Conservation (phyloP, 2,329 filamentous ascomycete species). For the Anthostomella pinea region DNA sequence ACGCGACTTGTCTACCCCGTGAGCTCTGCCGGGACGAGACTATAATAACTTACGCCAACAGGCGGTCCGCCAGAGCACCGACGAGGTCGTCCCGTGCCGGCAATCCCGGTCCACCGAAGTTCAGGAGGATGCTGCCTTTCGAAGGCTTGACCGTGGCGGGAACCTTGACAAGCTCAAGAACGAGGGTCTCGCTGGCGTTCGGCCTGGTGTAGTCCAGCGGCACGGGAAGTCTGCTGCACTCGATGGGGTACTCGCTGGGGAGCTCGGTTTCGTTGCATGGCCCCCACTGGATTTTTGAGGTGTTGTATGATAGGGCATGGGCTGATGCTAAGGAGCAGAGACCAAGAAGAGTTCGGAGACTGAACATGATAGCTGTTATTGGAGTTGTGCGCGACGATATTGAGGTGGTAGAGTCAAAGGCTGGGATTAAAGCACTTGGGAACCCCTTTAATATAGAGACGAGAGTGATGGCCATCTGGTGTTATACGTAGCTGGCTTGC, state of each 20-base stretch:
- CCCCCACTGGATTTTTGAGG: conserved; percentile 25
- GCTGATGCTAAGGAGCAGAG: too few species aligned
- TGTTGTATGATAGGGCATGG: too few species aligned
- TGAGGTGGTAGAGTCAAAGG: too few species aligned
- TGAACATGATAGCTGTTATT: too few species aligned
- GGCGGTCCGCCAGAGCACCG: conserved; percentile 6
- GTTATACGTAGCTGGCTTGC: too few species aligned
- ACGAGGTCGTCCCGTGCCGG: conserved; percentile 11
- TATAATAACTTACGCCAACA: conserved; percentile 19
- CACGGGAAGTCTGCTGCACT: conserved; percentile 37
- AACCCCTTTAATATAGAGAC: too few species aligned
- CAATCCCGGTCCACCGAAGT: conserved; percentile 37
- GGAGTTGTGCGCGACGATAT: too few species aligned
- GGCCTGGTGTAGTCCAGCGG: conserved; percentile 39
- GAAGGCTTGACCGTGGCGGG: conserved; percentile 29
- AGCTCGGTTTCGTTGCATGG: conserved; percentile 22
- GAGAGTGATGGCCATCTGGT: too few species aligned
- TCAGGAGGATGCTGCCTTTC: conserved; percentile 38
- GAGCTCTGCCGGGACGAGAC: background rate
- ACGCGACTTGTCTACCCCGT: too few species aligned
- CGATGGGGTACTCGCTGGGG: conserved; percentile 13
- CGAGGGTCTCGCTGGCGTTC: conserved; percentile 25
- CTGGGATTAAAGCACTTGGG: too few species aligned
- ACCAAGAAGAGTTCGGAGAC: too few species aligned
- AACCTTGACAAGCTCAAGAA: conserved; percentile 32